phyloP scores from a whole-genome alignment of 257 asterid species.

The Solanum lignicaule region DNA sequence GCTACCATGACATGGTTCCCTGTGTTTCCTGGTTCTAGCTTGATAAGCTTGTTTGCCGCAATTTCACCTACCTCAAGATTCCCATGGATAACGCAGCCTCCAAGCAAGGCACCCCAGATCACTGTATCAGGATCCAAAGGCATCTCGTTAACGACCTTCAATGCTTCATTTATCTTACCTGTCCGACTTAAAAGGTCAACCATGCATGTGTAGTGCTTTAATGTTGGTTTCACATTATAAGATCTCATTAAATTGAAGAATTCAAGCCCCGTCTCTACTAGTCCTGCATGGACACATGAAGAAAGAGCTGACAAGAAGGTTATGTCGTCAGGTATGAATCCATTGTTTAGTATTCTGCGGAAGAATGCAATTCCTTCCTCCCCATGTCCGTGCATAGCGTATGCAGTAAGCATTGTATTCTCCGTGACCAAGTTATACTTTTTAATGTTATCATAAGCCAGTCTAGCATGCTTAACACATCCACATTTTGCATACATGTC shows the following conservation, averaged over 20 bases:
- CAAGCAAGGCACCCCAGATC: conserved; percentile 74
- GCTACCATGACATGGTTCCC: conserved; percentile 65
- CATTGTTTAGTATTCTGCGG: conserved; percentile 27
- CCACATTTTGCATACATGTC: conserved; percentile 90
- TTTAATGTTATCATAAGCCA: conserved; percentile 20
- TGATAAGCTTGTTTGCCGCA: conserved; percentile 51
- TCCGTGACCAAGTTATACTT: conserved; percentile 41
- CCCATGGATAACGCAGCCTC: conserved; percentile 64
- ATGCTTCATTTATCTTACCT: conserved; percentile 46
- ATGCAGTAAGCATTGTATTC: conserved; percentile 73
- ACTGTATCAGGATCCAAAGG: conserved; percentile 49
- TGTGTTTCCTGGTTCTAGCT: conserved; percentile 41
- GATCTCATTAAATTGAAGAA: conserved; percentile 47
- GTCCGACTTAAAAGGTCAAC: conserved; percentile 78
- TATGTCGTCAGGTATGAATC: conserved; percentile 49
- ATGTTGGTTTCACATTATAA: conserved; percentile 35
- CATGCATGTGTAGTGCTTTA: conserved; percentile 71
- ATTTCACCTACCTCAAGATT: conserved; percentile 51
- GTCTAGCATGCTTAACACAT: conserved; percentile 30
- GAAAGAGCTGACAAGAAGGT: conserved; percentile 71
- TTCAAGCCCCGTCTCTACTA: conserved; percentile 42
- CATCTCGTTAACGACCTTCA: conserved; percentile 27
- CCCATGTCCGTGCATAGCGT: conserved; percentile 69
- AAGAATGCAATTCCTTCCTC: conserved; percentile 58
- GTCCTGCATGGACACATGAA: conserved; percentile 68